Conservation (phyloP, 2,329 filamentous ascomycete genomes). For the Colletotrichum somersetense region DNA sequence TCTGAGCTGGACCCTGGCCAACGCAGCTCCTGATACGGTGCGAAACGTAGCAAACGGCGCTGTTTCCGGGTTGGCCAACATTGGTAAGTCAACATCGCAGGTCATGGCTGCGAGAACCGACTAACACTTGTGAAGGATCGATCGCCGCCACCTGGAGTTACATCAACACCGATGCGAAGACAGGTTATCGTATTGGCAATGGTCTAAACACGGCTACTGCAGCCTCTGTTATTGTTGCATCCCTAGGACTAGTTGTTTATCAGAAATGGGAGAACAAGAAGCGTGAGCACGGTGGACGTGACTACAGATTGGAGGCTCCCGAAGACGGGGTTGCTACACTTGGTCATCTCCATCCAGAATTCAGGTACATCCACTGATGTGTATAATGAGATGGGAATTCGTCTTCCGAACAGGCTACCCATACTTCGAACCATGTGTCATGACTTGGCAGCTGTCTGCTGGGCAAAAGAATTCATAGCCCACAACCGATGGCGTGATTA, state of each 20-base stretch:
- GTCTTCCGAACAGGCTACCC: background rate
- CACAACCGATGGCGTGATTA: background rate
- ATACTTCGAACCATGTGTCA: background rate
- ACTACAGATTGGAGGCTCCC: conserved; percentile 44
- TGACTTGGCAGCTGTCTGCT: background rate
- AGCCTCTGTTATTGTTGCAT: conserved; percentile 44
- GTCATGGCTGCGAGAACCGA: background rate
- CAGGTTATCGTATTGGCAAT: conserved; percentile 47
- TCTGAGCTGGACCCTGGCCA: conserved; percentile 47
- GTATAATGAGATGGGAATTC: too few relatives aligned
- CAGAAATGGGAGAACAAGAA: conserved; percentile 47
- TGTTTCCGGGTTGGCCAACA: conserved; percentile 46
- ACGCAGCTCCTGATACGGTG: conserved; percentile 47
- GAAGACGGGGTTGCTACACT: conserved; percentile 44
- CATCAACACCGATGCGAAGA: conserved; percentile 47
- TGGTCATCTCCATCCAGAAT: conserved; percentile 46
- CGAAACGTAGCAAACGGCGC: conserved; percentile 47
- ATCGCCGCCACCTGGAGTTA: conserved; percentile 48
- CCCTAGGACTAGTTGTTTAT: conserved; percentile 43
- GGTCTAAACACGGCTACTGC: conserved; percentile 46
- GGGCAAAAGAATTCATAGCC: background rate
- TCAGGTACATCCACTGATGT: conserved; percentile 46
- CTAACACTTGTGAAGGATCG: conserved; percentile 42
- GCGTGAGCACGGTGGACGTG: conserved; percentile 44
- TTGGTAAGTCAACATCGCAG: conserved; percentile 41